Percentiles rank a stretch among this genome's conserved stretches.
Conservation (phyloP, 495 filamentous ascomycete species). For the Aeminium ludgeri region DNA sequence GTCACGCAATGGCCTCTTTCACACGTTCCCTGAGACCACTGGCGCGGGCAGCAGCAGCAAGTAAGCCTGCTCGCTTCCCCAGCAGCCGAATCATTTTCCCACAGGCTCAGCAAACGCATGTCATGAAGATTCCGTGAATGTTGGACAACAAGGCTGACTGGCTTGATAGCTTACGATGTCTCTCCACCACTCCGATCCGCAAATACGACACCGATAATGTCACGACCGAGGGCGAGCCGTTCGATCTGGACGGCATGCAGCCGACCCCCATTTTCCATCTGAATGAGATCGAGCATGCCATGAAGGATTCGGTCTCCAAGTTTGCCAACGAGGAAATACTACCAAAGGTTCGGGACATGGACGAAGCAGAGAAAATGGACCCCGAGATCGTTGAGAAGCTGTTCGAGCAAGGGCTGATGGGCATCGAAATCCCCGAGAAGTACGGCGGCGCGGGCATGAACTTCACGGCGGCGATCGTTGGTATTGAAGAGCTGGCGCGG, state of each 20-base stretch:
- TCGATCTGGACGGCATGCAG: constrained; percentile 50
- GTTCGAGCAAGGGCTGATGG: constrained; percentile 96
- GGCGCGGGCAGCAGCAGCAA: constrained; percentile 37
- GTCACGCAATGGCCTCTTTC: constrained; percentile 49
- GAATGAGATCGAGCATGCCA: constrained; percentile 75
- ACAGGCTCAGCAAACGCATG: constrained; percentile 15
- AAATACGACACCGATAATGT: constrained; percentile 26
- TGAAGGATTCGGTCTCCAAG: constrained; percentile 79
- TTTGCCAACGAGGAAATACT: constrained; percentile 77
- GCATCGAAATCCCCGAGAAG: constrained; percentile 92
- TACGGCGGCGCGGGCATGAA: constrained; percentile 96
- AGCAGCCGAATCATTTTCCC: constrained; percentile 25
- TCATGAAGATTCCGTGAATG: neutral
- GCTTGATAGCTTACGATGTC: constrained; percentile 32
- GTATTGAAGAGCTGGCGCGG: constrained; percentile 89
- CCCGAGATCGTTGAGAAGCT: constrained; percentile 69
- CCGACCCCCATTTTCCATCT: constrained; percentile 89
- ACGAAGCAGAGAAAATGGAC: constrained; percentile 93
- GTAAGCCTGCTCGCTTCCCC: constrained; percentile 23
- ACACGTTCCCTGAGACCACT: constrained; percentile 50
- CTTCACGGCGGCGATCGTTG: constrained; percentile 89
- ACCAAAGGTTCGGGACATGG: constrained; percentile 93
- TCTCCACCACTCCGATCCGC: constrained; percentile 51
- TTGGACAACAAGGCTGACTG: neutral
- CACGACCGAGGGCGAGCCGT: constrained; percentile 24